Conservation (phyloP, 2,329 filamentous ascomycete species). For the Aspergillus candidus region DNA sequence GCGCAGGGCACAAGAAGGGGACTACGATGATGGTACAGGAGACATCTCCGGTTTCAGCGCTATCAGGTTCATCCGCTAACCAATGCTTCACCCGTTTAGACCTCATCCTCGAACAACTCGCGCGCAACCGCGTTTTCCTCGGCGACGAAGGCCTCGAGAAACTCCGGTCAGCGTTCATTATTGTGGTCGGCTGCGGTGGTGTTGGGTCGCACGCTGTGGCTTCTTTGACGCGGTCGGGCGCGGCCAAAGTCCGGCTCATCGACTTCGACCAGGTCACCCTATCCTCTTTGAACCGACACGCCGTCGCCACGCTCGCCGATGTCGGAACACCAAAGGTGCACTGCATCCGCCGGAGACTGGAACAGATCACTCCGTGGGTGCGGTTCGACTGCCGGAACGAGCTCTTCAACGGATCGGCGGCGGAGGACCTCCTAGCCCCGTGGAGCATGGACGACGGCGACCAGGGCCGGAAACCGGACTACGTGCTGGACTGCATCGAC, state of each 20-base stretch:
- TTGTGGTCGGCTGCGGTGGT: slow-evolving; percentile 88
- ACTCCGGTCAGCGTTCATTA: slow-evolving; percentile 73
- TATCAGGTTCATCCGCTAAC: slow-evolving; percentile 1
- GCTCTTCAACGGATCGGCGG: slow-evolving; percentile 66
- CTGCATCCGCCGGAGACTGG: slow-evolving; percentile 69
- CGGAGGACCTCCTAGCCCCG: slow-evolving; percentile 59
- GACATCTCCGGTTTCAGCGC: too few species aligned
- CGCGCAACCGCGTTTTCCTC: slow-evolving; percentile 86
- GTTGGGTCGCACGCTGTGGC: slow-evolving; percentile 89
- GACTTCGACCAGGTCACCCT: slow-evolving; percentile 98
- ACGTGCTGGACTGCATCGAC: slow-evolving; percentile 94
- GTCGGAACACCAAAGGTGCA: slow-evolving; percentile 90
- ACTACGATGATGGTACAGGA: slow-evolving; percentile 55
- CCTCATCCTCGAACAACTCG: slow-evolving; percentile 88
- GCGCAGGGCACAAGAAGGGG: slow-evolving; percentile 54
- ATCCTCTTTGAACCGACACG: slow-evolving; percentile 91
- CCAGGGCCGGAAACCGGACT: slow-evolving; percentile 60
- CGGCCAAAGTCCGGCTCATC: slow-evolving; percentile 78
- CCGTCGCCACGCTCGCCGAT: slow-evolving; percentile 86
- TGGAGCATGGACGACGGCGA: slow-evolving; percentile 51
- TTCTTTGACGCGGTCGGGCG: slow-evolving; percentile 80
- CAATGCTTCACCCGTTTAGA: slow-evolving; percentile 44
- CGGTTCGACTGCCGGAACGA: slow-evolving; percentile 80
- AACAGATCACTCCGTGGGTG: slow-evolving; percentile 87
- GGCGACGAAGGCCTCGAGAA: slow-evolving; percentile 72